A percentile compares a stretch with the other conserved stretches of the same genome.
phyloP scores from a whole-genome alignment of 2,329 filamentous ascomycete species.

The Ophiostoma novo-ulmi region DNA sequence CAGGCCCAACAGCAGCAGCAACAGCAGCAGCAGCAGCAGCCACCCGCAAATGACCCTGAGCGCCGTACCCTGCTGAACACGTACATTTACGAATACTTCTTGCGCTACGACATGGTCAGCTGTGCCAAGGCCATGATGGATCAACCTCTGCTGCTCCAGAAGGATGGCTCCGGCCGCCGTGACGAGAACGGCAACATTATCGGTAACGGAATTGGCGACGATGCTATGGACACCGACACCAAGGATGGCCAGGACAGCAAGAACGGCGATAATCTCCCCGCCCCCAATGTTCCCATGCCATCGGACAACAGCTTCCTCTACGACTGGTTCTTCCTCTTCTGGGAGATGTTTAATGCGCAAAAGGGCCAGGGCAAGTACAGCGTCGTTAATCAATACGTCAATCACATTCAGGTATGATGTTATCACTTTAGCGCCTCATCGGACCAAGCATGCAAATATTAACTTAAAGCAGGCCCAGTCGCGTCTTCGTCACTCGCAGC shows the following conservation, averaged over 20 bases:
- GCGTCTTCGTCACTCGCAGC: constrained; percentile 67
- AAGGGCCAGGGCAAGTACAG: constrained; percentile 61
- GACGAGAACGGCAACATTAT: constrained; percentile 63
- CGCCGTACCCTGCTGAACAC: constrained; percentile 64
- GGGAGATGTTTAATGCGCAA: constrained; percentile 88
- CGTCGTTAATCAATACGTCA: constrained; percentile 68
- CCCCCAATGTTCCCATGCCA: constrained; percentile 61
- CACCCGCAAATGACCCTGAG: background rate
- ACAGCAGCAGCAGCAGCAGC: constrained; percentile 19
- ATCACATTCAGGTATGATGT: constrained; percentile 69
- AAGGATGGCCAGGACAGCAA: constrained; percentile 73
- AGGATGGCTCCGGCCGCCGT: constrained; percentile 63
- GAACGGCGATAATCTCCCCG: constrained; percentile 73
- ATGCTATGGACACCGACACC: constrained; percentile 75
- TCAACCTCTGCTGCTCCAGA: constrained; percentile 60
- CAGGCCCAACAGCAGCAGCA: constrained; percentile 24
- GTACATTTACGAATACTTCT: constrained; percentile 87
- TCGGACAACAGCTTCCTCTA: constrained; percentile 79
- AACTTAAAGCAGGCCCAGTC: constrained; percentile 54
- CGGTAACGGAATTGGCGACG: constrained; percentile 64
- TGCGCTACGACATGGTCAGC: constrained; percentile 78
- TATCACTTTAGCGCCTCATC: background rate
- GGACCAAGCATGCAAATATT: background rate
- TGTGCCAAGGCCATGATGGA: constrained; percentile 72
- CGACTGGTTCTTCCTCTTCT: constrained; percentile 97